These are phyloP conservation scores for Neostapfia colusana DNA, from an alignment of 176 grass and related monocot species.

Conservation along the genomic window DNA sequence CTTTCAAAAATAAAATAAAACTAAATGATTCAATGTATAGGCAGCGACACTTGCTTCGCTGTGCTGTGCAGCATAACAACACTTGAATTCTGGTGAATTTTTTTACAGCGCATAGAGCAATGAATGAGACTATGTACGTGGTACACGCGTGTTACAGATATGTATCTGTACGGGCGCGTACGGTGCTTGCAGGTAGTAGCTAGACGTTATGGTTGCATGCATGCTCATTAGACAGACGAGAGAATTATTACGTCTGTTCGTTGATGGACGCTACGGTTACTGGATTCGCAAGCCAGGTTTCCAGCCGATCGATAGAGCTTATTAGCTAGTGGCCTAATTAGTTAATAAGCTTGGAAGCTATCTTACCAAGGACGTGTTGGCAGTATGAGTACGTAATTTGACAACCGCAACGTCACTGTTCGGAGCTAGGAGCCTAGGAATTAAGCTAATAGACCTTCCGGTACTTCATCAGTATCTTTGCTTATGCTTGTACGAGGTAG, in stretches of 20 bases:
- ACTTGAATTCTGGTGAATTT: slow-evolving; percentile 21
- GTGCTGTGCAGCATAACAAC: neutral
- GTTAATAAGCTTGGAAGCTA: slow-evolving; percentile 33
- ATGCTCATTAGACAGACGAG: neutral
- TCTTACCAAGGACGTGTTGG: slow-evolving; percentile 34
- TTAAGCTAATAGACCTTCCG: neutral
- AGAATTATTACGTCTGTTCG: neutral
- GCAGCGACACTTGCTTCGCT: neutral
- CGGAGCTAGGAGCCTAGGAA: no score
- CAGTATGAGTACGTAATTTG: slow-evolving; percentile 17
- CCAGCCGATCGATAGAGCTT: no score
- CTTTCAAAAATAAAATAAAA: neutral
- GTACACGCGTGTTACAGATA: slow-evolving; percentile 9
- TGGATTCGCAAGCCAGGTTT: slow-evolving; percentile 26
- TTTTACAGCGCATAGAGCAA: neutral
- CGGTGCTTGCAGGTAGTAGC: slow-evolving; percentile 23
- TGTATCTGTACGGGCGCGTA: slow-evolving; percentile 23
- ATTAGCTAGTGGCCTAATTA: neutral
- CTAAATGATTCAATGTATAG: neutral
- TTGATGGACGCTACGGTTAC: slow-evolving; percentile 21
- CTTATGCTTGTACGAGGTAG: neutral
- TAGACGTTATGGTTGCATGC: neutral
- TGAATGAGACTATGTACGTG: slow-evolving; percentile 17
- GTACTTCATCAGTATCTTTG: neutral
- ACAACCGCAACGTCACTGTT: slow-evolving; percentile 8